Conservation (phyloP, 2,329 filamentous ascomycete genomes). For the Ilyonectria sp. region DNA sequence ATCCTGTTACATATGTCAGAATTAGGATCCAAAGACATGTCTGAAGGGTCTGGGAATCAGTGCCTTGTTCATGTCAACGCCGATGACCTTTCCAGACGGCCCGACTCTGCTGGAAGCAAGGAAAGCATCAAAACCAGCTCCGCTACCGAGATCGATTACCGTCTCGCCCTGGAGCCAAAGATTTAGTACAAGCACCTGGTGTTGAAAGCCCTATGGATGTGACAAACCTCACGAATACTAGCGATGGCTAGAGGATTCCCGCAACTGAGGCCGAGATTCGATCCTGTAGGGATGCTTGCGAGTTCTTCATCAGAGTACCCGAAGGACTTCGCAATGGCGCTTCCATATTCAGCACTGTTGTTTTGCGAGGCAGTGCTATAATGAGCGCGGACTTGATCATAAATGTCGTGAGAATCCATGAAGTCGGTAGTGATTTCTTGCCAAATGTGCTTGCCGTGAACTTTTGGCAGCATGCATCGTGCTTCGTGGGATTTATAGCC, state of each 20-base stretch:
- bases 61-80: constrained; percentile 74
- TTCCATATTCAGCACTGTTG: constrained; percentile 52
- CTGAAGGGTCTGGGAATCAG: not conserved
- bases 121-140: constrained; percentile 72
- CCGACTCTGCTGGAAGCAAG: constrained; percentile 67
- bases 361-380: constrained; percentile 53
- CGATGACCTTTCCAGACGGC: constrained; percentile 63
- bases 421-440: constrained; percentile 21
- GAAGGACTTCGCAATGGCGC: constrained; percentile 65
- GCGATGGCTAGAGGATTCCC: constrained; percentile 68
- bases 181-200: not conserved
- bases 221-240: constrained; percentile 58
- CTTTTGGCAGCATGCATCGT: not conserved
- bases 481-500: constrained; percentile 1
- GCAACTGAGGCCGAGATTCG: constrained; percentile 69
- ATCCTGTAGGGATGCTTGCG: constrained; percentile 57
- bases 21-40: not conserved
- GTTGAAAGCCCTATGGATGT: not conserved
- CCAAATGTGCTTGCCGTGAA: not conserved
- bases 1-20: constrained; percentile 55
- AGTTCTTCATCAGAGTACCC: constrained; percentile 67
- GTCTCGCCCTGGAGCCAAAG: constrained; percentile 63
- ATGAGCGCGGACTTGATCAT: constrained; percentile 53
- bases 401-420: constrained; percentile 53
- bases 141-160: constrained; percentile 70